Evolutionary conservation across 805 yeast genomes (phyloP).

Genomic region (Clavispora phyllophila): DNA sequence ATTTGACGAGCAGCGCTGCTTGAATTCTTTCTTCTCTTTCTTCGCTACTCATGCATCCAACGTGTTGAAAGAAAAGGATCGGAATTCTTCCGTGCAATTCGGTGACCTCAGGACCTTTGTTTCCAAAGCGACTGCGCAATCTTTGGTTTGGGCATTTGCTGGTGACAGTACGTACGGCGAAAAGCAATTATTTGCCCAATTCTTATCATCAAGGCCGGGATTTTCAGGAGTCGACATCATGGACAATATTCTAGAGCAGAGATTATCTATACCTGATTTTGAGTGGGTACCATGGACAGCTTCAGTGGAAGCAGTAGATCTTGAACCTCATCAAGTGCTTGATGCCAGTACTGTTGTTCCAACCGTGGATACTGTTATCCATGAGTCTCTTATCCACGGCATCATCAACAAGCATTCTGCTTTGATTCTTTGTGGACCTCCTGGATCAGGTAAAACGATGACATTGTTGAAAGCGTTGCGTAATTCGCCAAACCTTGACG

Average conservation of each 20-base stretch:
- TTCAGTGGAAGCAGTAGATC: conserved; percentile 35
- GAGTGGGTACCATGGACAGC: conserved; percentile 42
- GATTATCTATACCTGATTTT: conserved; percentile 40
- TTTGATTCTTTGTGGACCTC: conserved; percentile 85
- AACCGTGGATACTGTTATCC: conserved; percentile 70
- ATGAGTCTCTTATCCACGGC: conserved; percentile 56
- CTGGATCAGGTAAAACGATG: conserved; percentile 98
- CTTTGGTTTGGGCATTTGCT: conserved; percentile 58
- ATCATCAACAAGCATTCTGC: conserved; percentile 54
- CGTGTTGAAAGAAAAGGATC: conserved; percentile 7
- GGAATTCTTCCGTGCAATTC: conserved; percentile 1
- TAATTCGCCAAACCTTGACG: conserved; percentile 49
- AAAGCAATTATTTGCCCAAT: conserved; percentile 32
- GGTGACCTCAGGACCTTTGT: conserved; percentile 17
- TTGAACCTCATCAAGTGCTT: conserved; percentile 56
- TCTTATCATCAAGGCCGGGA: conserved; percentile 16
- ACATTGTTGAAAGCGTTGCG: conserved; percentile 66
- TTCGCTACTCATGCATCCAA: conserved; percentile 31
- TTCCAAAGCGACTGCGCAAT: conserved; percentile 27
- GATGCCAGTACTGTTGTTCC: conserved; percentile 67
- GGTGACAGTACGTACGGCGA: conserved; percentile 48
- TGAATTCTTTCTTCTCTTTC: conserved; percentile 37
- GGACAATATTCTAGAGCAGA: conserved; percentile 33
- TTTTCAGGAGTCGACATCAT: conserved; percentile 13
- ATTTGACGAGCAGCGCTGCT: conserved; percentile 30